phyloP scores from a whole-genome alignment of 331 rosid species.

The Malus hybrid region DNA sequence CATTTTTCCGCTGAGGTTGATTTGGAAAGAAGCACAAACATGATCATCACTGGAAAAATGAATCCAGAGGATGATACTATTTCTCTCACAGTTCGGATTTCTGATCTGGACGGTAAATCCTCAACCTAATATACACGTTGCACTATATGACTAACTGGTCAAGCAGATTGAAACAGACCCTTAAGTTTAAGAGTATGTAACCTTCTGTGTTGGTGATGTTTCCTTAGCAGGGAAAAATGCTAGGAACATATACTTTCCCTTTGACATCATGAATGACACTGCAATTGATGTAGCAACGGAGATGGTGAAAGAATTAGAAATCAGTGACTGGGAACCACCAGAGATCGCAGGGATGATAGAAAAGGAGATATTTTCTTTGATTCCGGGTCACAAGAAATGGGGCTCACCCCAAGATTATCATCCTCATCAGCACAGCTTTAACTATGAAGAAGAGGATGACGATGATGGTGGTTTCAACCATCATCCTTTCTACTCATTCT shows the following conservation, averaged over 20 bases:
- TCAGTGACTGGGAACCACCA: constrained; percentile 58
- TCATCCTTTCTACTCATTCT: constrained; percentile 41
- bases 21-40: constrained; percentile 33
- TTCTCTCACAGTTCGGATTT: constrained; percentile 58
- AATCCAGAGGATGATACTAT: constrained; percentile 51
- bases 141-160: neutral
- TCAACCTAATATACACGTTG: neutral
- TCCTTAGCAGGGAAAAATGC: constrained; percentile 29
- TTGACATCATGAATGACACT: constrained; percentile 64
- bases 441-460: constrained; percentile 34
- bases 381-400: constrained; percentile 50
- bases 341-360: constrained; percentile 83
- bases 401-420: constrained; percentile 17
- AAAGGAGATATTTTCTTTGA: constrained; percentile 48
- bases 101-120: constrained; percentile 42
- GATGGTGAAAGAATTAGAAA: constrained; percentile 87
- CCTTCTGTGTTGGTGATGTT: neutral
- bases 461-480: constrained; percentile 26
- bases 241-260: constrained; percentile 65
- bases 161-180: neutral
- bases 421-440: constrained; percentile 49
- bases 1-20: constrained; percentile 7
- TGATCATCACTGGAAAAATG: constrained; percentile 72
- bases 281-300: constrained; percentile 67
- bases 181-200: neutral